Evolutionary conservation across 2,329 filamentous ascomycete genomes (phyloP).

Genomic region (Alternaria hordeiaustralica): DNA sequence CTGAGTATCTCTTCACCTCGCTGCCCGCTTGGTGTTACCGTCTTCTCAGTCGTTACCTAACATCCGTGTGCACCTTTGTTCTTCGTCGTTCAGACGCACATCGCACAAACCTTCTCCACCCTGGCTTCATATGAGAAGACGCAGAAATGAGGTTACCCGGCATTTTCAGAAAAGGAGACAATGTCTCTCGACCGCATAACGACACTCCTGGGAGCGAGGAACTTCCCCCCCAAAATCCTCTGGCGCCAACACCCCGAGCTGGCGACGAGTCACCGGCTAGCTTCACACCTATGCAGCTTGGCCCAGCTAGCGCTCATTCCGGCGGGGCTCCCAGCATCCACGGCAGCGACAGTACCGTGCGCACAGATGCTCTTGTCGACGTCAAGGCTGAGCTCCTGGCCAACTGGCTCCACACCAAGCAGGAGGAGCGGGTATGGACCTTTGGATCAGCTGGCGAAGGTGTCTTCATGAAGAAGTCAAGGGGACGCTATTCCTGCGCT

Average conservation of each 20-base stretch:
- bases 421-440: slow-evolving; percentile 63
- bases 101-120: neutral
- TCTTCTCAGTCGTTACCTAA: neutral
- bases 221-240: neutral
- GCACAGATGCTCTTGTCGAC: slow-evolving; percentile 56
- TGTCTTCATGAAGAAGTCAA: slow-evolving; percentile 61
- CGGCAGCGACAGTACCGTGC: neutral
- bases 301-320: neutral
- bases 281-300: slow-evolving; percentile 11
- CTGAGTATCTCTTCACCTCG: neutral
- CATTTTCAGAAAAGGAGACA: neutral
- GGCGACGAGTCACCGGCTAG: slow-evolving; percentile 3
- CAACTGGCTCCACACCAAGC: slow-evolving; percentile 68
- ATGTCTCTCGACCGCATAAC: neutral
- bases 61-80: neutral
- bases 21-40: neutral
- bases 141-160: neutral
- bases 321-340: neutral
- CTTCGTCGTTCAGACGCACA: neutral
- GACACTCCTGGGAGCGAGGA: neutral
- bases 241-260: neutral
- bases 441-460: slow-evolving; percentile 58
- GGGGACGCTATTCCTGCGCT: slow-evolving; percentile 60
- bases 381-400: slow-evolving; percentile 69
- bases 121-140: neutral